Base-by-base conservation (phyloP, 73 alveolate genomes). In the Symbiodinium natans region DNA sequence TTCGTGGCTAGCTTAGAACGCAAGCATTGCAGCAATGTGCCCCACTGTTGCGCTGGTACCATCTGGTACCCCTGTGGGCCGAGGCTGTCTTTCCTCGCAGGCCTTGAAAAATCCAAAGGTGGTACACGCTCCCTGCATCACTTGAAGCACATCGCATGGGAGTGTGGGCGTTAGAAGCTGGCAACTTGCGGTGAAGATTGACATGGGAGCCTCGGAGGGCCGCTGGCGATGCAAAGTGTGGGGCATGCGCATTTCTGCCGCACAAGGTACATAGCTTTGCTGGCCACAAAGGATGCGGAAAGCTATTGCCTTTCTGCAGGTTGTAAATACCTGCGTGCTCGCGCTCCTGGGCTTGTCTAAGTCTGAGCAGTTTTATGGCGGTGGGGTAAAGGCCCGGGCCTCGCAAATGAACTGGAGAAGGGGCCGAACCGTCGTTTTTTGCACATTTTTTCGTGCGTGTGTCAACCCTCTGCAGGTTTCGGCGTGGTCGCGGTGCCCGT, bases 11-110 rank as follows among this genome's bases (percentile, higher is more conserved):
- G 74, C 74, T 56, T 56, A 3, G 74, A 56, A 56, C 2, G 74
- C 74, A 56, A 21, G 25, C 74, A 9, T 56, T 56, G 74, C 15
- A 56, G 74, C 74, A 56, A 56, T 21, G 74, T 56, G 74, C 33
- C 74, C 74, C 15, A 21, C 15, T 56, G 25, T n/a, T 46, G 59
- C 59, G 59, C 13, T 6, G 59, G 59, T 13, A 46, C 21, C 13
- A 6, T 46, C 13, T 56, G 74, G 74, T 43, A 43, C 56, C 56
- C 56, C 56, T 43, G 56, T 43, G 56, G 11, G 56, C 56, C 11
- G 56, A 43, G 56, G 56, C 74, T 56, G 74, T 56, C 74, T 56
- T 56, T 56, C 74, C 74, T 56, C 74, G 74, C 74, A 56, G 74
- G 74, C 74, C 25, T 56, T 56, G 74, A 56, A 21, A 56, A 56